Evolutionary conservation across 164 flowering plant species (phyloP).

Genomic region (Vitis rupestris): DNA sequence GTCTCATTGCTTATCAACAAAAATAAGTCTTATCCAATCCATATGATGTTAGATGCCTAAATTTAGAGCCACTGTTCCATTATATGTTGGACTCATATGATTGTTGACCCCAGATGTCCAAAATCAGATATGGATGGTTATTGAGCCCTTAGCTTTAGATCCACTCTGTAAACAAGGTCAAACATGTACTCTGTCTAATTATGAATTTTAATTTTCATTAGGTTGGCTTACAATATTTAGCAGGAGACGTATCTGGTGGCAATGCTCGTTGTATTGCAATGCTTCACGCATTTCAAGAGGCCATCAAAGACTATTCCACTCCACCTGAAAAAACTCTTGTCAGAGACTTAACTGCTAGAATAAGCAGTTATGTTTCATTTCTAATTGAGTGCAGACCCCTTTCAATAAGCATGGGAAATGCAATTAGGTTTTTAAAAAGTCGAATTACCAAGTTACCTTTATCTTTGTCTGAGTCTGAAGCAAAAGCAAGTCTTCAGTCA

Average conservation of each 20-base stretch:
- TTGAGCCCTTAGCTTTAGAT: neutral
- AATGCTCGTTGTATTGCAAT: conserved; percentile 94
- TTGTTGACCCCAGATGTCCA: neutral
- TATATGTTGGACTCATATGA: neutral
- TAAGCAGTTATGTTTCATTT: conserved; percentile 76
- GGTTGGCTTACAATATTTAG: conserved; percentile 81
- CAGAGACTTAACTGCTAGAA: conserved; percentile 80
- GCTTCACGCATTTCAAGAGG: conserved; percentile 85
- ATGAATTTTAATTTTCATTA: conserved; percentile 22
- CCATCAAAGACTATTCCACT: conserved; percentile 69
- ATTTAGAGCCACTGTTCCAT: neutral
- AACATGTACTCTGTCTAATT: conserved; percentile 2
- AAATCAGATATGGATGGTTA: neutral
- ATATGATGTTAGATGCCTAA: neutral
- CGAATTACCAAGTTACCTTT: conserved; percentile 65
- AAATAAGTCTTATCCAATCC: neutral
- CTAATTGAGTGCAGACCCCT: conserved; percentile 82
- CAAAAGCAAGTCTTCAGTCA: conserved; percentile 61
- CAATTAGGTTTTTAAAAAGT: conserved; percentile 75
- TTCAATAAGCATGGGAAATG: conserved; percentile 95
- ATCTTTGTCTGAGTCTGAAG: conserved; percentile 72
- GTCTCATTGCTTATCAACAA: neutral
- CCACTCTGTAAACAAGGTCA: neutral
- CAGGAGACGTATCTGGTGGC: conserved; percentile 79
- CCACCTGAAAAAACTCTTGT: conserved; percentile 70